These are phyloP conservation scores for Albifimbria verrucaria DNA, from an alignment of 2,329 filamentous ascomycete genomes.

Conservation along the genomic window DNA sequence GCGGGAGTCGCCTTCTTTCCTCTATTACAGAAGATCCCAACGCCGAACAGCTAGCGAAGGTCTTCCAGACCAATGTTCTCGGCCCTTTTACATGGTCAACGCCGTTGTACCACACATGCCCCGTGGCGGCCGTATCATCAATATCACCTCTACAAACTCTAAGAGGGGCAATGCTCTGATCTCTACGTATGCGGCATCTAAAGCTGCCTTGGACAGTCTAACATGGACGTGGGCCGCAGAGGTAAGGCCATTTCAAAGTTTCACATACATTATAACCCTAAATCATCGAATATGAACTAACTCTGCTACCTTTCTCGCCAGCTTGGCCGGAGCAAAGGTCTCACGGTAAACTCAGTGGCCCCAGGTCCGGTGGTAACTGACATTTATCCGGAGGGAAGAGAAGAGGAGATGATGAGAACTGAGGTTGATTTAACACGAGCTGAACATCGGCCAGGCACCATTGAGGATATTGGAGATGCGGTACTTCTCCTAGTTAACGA, in stretches of 20 bases:
- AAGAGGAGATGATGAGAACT: conserved; percentile 13
- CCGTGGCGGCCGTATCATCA: conserved; percentile 21
- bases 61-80: conserved; percentile 30
- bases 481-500: conserved; percentile 34
- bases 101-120: conserved; percentile 33
- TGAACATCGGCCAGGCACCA: conserved; percentile 28
- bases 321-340: conserved; percentile 32
- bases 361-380: conserved; percentile 38
- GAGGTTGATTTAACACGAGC: conserved; percentile 24
- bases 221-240: conserved; percentile 30
- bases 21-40: conserved; percentile 17
- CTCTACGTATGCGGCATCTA: conserved; percentile 17
- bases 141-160: conserved; percentile 16
- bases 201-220: conserved; percentile 33
- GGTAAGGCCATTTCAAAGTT: conserved; percentile 14
- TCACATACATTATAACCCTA: conserved; percentile 1
- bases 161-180: conserved; percentile 11
- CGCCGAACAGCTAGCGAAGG: conserved; percentile 20
- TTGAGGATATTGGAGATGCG: conserved; percentile 40
- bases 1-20: conserved; percentile 22
- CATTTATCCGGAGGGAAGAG: conserved; percentile 10
- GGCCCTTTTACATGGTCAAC: conserved; percentile 32
- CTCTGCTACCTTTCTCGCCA: conserved; percentile 7
- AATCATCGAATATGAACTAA: not conserved
- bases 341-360: conserved; percentile 40